phyloP scores from a whole-genome alignment of 2,329 filamentous ascomycete species.

The Elsinoe necatrix region DNA sequence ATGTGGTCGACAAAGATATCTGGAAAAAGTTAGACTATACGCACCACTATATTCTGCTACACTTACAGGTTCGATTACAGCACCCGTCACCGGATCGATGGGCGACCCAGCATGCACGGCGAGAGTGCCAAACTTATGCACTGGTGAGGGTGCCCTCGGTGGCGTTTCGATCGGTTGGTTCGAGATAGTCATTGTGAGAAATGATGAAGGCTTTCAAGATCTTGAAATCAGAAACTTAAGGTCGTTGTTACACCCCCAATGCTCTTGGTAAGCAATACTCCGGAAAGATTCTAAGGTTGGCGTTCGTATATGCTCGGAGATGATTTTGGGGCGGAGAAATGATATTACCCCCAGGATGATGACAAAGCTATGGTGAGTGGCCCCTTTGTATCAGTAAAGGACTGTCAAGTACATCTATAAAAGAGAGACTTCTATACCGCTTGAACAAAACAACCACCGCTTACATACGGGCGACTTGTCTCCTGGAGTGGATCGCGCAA shows the following conservation, averaged over 20 bases:
- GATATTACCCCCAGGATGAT: neutral
- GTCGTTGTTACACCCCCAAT: neutral
- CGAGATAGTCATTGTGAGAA: neutral
- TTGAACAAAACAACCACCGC: neutral
- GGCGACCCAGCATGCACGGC: conserved; percentile 90
- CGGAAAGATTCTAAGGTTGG: neutral
- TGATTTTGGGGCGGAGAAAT: neutral
- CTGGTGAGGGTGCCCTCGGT: conserved; percentile 62
- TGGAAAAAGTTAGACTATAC: conserved; percentile 23
- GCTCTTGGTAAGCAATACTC: neutral
- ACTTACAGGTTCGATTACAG: conserved; percentile 74
- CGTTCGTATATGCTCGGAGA: neutral
- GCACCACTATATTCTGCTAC: neutral
- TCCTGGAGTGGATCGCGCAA: conserved; percentile 7
- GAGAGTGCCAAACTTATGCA: conserved; percentile 79
- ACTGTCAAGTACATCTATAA: neutral
- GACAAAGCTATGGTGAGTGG: neutral
- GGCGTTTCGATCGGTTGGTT: conserved; percentile 61
- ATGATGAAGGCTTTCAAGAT: neutral
- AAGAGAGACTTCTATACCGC: neutral
- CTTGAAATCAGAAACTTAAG: neutral
- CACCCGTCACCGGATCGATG: conserved; percentile 83
- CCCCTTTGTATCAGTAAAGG: neutral
- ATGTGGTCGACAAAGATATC: conserved; percentile 95
- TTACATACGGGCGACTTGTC: neutral